Evolutionary conservation across 768 basidiomycete species (phyloP).

Genomic region (Amanita brunnescens): DNA sequence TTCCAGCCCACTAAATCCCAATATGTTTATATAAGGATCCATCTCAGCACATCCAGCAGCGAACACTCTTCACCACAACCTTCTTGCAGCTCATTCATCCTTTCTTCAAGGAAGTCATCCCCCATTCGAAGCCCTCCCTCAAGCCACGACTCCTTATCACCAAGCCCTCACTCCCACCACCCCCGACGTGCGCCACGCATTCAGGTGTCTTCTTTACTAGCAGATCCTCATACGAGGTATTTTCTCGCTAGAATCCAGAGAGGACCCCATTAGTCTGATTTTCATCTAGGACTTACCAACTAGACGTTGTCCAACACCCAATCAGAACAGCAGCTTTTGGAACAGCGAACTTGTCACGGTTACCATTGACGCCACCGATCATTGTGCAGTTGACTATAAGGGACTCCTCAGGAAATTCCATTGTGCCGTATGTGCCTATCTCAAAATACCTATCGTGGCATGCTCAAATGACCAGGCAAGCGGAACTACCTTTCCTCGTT

Average conservation of each 20-base stretch:
- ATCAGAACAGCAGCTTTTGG: conserved; percentile 78
- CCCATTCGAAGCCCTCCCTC: conserved; percentile 35
- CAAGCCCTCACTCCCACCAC: conserved; percentile 29
- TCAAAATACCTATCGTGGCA: background rate
- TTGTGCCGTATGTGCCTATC: conserved; percentile 62
- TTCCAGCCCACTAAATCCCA: background rate
- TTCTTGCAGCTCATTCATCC: conserved; percentile 29
- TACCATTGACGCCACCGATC: conserved; percentile 79
- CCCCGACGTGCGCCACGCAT: conserved; percentile 40
- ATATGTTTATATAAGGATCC: conserved; percentile 4
- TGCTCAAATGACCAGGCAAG: conserved; percentile 41
- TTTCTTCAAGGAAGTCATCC: conserved; percentile 28
- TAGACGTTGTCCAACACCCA: conserved; percentile 84
- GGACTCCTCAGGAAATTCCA: conserved; percentile 60
- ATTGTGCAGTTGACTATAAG: conserved; percentile 72
- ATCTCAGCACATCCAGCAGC: conserved; percentile 29
- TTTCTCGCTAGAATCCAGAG: conserved; percentile 6
- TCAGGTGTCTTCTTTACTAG: conserved; percentile 49
- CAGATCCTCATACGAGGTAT: conserved; percentile 47
- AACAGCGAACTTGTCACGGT: conserved; percentile 59
- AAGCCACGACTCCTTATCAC: conserved; percentile 30
- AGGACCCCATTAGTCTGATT: background rate
- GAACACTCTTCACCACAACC: conserved; percentile 44
- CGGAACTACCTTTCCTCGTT: conserved; percentile 81
- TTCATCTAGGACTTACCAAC: conserved; percentile 52